Evolutionary conservation across 2,329 filamentous ascomycete genomes (phyloP), one percentile per base, ranked within the genome.

Genomic region (Massarina eburnea): DNA sequence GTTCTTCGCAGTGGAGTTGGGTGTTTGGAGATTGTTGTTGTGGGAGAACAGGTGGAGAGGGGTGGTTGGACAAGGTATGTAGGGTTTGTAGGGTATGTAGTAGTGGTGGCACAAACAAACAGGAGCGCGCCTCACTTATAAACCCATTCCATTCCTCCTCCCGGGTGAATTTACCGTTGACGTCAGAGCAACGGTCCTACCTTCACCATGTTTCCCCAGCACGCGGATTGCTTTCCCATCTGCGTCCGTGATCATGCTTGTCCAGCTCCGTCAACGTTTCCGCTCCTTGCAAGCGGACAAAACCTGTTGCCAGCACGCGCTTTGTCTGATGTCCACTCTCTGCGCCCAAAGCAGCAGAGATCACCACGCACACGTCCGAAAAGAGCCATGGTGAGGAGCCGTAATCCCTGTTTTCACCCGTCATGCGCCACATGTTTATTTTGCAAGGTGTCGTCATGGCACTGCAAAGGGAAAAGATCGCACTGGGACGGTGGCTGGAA

Each of bases 341-440:
- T 15, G 30, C 8, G 20, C 48, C 44, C 41, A 42, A 45, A 37
- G 39, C 44, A 27, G 58, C 24, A 58, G 48, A 21, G 55, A 61
- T 57, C 41, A 30, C 8, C 50, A n/a, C 6, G 12, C 19, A 4
- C 20, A 35, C 27, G 21, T 46, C 54, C 48, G 42, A 35, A 58
- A 50, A 20, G 30, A 41, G 54, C 38, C 39, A 48, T 37, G 48
- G 24, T 45, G 21, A 19, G 30, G 48, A 50, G 24, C 39, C 20
- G 5, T 12, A 6, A 37, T 46, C 51, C 54, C 33, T 43, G 44
- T 29, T 15, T 38, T 22, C n/a, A 17, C n/a, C 38, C 37, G 39
- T 43, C 48, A 33, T 17, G 43, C 53, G 55, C 55, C 55, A 57
- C 55, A 58, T 37, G 39, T 40, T 47, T 49, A 47, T 48, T 46